phyloP scores from a whole-genome alignment of 2,329 filamentous ascomycete species.

The Microdochium trichocladiopsis region DNA sequence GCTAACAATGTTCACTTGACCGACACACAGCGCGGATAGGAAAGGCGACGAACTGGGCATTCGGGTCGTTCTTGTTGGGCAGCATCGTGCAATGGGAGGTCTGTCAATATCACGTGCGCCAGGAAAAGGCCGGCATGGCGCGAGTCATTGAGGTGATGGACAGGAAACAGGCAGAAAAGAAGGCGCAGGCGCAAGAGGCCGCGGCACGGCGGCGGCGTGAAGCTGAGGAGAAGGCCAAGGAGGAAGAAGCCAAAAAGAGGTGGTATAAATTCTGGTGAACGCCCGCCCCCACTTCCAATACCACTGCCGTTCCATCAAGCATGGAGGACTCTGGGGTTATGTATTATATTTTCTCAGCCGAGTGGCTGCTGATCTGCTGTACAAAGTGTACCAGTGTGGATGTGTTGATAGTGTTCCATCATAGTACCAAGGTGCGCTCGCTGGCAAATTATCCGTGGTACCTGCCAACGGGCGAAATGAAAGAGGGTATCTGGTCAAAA shows the following conservation, averaged over 20 bases:
- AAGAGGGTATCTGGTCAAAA: background rate
- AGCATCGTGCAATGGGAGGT: conserved; percentile 75
- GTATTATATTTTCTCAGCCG: background rate
- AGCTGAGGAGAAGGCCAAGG: conserved; percentile 29
- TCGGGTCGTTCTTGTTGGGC: conserved; percentile 64
- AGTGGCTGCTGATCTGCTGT: background rate
- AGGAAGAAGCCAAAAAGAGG: conserved; percentile 25
- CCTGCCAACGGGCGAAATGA: background rate
- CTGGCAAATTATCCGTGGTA: background rate
- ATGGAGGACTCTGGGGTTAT: too few species aligned
- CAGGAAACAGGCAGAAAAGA: conserved; percentile 59
- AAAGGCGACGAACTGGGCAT: conserved; percentile 77
- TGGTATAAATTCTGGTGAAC: conserved; percentile 56
- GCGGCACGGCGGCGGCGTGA: conserved; percentile 31
- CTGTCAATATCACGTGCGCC: conserved; percentile 66
- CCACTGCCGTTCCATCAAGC: too few species aligned
- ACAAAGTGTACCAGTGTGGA: background rate
- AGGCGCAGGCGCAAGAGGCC: conserved; percentile 30
- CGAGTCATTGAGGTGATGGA: conserved; percentile 78
- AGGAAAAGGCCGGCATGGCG: conserved; percentile 79
- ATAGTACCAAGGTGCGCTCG: background rate
- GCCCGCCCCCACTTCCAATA: too few species aligned
- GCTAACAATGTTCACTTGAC: background rate
- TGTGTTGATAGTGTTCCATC: background rate
- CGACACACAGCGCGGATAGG: conserved; percentile 44